These are phyloP conservation scores for Xylaria sp. DNA, from an alignment of 2,329 filamentous ascomycete species.

Conservation along the genomic window DNA sequence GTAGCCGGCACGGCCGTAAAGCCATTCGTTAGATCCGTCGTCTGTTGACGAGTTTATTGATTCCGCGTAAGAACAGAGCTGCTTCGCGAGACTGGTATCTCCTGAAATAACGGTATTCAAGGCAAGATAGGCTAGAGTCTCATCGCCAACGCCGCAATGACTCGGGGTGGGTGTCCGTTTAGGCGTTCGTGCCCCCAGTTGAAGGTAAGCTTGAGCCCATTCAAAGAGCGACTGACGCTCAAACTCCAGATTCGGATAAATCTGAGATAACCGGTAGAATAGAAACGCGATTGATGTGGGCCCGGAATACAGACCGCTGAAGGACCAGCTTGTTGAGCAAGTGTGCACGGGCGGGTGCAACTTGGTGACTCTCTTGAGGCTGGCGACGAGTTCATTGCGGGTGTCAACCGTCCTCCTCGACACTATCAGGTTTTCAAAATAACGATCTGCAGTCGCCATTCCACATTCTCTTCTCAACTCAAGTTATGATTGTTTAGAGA, in stretches of 20 bases:
- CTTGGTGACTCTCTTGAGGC: slow-evolving; percentile 42
- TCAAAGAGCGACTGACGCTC: slow-evolving; percentile 55
- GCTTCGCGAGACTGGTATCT: slow-evolving; percentile 53
- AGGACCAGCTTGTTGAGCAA: slow-evolving; percentile 47
- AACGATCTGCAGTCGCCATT: slow-evolving; percentile 38
- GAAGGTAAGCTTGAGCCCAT: slow-evolving; percentile 62
- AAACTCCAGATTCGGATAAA: slow-evolving; percentile 58
- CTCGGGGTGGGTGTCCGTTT: slow-evolving; percentile 53
- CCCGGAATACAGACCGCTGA: slow-evolving; percentile 64
- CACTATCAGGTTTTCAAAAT: slow-evolving; percentile 38
- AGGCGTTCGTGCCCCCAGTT: slow-evolving; percentile 51
- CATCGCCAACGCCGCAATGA: slow-evolving; percentile 62
- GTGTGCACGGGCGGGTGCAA: slow-evolving; percentile 44
- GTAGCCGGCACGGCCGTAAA: slow-evolving; percentile 75
- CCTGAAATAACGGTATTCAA: slow-evolving; percentile 58
- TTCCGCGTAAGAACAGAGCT: slow-evolving; percentile 56
- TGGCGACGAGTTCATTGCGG: slow-evolving; percentile 41
- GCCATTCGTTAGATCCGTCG: slow-evolving; percentile 68
- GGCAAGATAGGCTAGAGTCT: slow-evolving; percentile 60
- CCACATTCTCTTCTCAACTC: not conserved
- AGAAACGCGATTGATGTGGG: slow-evolving; percentile 68
- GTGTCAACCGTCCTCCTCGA: slow-evolving; percentile 31
- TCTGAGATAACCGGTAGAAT: slow-evolving; percentile 61
- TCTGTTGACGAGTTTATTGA: slow-evolving; percentile 58
- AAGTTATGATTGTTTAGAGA: not conserved